Evolutionary conservation across 1,284 basidiomycete genomes (phyloP).

Genomic region (Heterobasidion parviporum): DNA sequence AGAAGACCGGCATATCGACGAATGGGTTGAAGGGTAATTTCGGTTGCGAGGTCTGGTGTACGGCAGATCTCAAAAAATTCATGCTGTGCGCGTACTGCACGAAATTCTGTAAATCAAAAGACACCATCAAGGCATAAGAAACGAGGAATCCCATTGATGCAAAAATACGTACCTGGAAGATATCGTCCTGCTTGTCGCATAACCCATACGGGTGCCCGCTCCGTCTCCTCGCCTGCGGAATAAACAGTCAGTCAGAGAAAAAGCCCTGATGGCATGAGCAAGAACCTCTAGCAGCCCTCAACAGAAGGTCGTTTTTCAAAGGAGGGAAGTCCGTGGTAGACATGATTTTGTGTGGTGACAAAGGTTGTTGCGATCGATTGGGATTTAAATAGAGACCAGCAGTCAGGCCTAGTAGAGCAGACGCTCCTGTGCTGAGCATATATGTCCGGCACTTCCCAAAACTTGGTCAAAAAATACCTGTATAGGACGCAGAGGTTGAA

Average conservation of each 20-base stretch:
- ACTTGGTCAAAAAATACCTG: not conserved
- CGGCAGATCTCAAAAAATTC: constrained; percentile 94
- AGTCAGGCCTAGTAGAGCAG: not conserved
- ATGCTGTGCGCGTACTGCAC: constrained; percentile 73
- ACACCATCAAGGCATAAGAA: too few relatives aligned
- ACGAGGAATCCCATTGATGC: too few relatives aligned
- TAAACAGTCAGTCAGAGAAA: not conserved
- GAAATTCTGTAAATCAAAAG: constrained; percentile 58
- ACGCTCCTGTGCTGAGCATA: constrained; percentile 1
- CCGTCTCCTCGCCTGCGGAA: constrained; percentile 69
- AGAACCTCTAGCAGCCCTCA: constrained; percentile 79
- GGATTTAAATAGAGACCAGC: not conserved
- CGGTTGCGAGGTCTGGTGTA: constrained; percentile 75
- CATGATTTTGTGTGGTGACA: not conserved
- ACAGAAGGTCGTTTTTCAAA: constrained; percentile 83
- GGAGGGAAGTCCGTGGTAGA: constrained; percentile 45
- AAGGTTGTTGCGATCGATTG: not conserved
- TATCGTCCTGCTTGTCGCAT: constrained; percentile 98
- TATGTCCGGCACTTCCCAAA: not conserved
- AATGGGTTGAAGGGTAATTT: constrained; percentile 90
- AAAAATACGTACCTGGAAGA: constrained; percentile 66
- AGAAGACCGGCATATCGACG: constrained; percentile 76
- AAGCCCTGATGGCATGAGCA: not conserved
- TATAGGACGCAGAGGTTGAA: not conserved
- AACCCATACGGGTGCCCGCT: constrained; percentile 95